A percentile compares a stretch with the other conserved stretches of the same genome.
Evolutionary conservation across 371 early-diverging fungal species (phyloP).

Genomic region (Mucor velutinosus): DNA sequence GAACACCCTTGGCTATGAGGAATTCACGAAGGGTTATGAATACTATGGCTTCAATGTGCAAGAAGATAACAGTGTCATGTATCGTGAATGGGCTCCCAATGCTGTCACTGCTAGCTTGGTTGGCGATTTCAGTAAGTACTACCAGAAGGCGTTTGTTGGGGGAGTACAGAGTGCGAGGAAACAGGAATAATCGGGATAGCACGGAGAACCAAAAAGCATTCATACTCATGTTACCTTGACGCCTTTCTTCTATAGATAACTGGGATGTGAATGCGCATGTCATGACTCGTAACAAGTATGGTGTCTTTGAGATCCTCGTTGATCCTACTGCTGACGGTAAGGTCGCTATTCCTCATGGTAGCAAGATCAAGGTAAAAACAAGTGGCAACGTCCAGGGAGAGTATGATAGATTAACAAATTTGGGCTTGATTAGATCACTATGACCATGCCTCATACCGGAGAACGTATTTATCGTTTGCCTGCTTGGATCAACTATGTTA

Average conservation of each 20-base stretch:
- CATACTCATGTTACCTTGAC: neutral
- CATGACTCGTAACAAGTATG: slow-evolving; percentile 79
- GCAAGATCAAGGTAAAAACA: slow-evolving; percentile 82
- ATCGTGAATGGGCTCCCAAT: slow-evolving; percentile 95
- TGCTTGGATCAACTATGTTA: slow-evolving; percentile 85
- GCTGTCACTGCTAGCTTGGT: slow-evolving; percentile 79
- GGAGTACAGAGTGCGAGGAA: neutral
- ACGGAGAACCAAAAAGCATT: neutral
- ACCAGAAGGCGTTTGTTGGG: slow-evolving; percentile 6
- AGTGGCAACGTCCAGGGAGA: neutral
- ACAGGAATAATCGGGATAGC: slow-evolving; percentile 6
- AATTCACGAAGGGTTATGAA: slow-evolving; percentile 81
- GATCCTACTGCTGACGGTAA: slow-evolving; percentile 58
- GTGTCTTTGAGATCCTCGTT: slow-evolving; percentile 77
- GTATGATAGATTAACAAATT: neutral
- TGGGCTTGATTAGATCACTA: slow-evolving; percentile 61
- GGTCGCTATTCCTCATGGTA: slow-evolving; percentile 79
- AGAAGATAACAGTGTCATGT: slow-evolving; percentile 65
- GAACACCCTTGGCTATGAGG: slow-evolving; percentile 72
- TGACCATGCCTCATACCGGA: slow-evolving; percentile 68
- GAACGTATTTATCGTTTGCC: slow-evolving; percentile 89
- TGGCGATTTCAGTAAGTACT: slow-evolving; percentile 90
- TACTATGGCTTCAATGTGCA: slow-evolving; percentile 74
- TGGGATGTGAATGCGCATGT: slow-evolving; percentile 80
- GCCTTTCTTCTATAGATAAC: slow-evolving; percentile 54